phyloP scores from a whole-genome alignment of 331 rosid genomes.

The Rhamnella rubrinervis region DNA sequence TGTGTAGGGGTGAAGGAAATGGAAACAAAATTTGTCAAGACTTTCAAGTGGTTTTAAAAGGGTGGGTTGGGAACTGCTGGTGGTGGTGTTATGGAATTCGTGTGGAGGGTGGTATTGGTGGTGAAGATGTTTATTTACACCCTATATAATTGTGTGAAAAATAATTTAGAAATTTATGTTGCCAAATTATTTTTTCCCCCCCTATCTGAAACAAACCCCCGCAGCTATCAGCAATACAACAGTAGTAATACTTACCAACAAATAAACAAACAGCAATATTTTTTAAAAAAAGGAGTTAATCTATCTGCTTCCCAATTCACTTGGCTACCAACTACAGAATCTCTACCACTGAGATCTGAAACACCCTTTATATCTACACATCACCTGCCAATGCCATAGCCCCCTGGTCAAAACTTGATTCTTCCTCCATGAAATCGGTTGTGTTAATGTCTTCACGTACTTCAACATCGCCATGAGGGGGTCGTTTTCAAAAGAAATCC shows the following conservation, averaged over 20 bases:
- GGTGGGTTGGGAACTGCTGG: slow-evolving; percentile 21
- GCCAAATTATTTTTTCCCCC: too few relatives aligned
- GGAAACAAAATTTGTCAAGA: slow-evolving; percentile 9
- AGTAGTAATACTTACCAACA: too few relatives aligned
- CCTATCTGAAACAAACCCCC: too few relatives aligned
- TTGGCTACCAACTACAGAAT: slow-evolving; percentile 24
- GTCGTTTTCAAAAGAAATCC: too few relatives aligned
- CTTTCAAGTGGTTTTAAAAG: too few relatives aligned
- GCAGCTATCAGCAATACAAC: too few relatives aligned
- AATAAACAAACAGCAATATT: too few relatives aligned
- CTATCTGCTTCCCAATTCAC: slow-evolving; percentile 48
- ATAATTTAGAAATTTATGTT: neutral
- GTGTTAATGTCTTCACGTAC: too few relatives aligned
- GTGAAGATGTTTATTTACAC: slow-evolving; percentile 1
- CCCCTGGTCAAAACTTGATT: slow-evolving; percentile 14
- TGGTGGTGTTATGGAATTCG: neutral
- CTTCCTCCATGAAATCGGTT: too few relatives aligned
- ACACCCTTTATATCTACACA: slow-evolving; percentile 13
- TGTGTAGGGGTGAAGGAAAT: slow-evolving; percentile 17
- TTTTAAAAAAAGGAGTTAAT: too few relatives aligned
- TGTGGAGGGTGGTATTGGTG: neutral
- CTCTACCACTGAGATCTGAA: slow-evolving; percentile 28
- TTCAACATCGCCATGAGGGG: too few relatives aligned
- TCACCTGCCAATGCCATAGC: slow-evolving; percentile 10
- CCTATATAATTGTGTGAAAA: neutral